Evolutionary conservation across 2,329 filamentous ascomycete species (phyloP).

Genomic region (Fusarium pininemorale): DNA sequence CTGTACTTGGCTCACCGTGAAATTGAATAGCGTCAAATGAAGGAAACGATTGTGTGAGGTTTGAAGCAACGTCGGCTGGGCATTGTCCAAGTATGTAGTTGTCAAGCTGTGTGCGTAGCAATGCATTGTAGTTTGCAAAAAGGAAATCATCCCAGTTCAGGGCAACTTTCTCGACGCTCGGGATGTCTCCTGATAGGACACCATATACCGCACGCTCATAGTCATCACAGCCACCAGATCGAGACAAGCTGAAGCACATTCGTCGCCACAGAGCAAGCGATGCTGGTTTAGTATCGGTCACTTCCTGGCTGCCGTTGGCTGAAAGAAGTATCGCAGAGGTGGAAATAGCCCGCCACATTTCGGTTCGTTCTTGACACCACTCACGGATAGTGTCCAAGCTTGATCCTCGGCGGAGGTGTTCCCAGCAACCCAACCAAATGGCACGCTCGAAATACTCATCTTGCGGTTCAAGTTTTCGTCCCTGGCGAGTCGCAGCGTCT

Average conservation of each 20-base stretch:
- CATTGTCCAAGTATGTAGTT: slow-evolving; percentile 69
- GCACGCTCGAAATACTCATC: slow-evolving; percentile 91
- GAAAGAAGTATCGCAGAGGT: slow-evolving; percentile 77
- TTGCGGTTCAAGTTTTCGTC: slow-evolving; percentile 77
- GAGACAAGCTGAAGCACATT: slow-evolving; percentile 77
- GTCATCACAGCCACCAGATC: slow-evolving; percentile 73
- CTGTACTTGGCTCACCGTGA: slow-evolving; percentile 63
- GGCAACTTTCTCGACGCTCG: slow-evolving; percentile 80
- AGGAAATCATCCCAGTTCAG: slow-evolving; percentile 86
- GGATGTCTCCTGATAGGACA: slow-evolving; percentile 84
- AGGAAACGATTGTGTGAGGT: slow-evolving; percentile 66
- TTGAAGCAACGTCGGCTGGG: slow-evolving; percentile 61
- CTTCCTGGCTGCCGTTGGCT: slow-evolving; percentile 55
- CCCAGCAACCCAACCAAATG: slow-evolving; percentile 94
- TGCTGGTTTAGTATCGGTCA: slow-evolving; percentile 49
- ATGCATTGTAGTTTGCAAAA: slow-evolving; percentile 88
- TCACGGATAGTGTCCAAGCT: slow-evolving; percentile 77
- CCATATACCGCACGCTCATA: slow-evolving; percentile 93
- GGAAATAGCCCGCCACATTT: slow-evolving; percentile 88
- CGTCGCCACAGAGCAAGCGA: slow-evolving; percentile 76
- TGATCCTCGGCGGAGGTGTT: slow-evolving; percentile 87
- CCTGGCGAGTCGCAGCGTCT: slow-evolving; percentile 85
- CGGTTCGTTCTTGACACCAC: slow-evolving; percentile 86
- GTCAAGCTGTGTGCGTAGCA: slow-evolving; percentile 83
- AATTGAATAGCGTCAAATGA: slow-evolving; percentile 72